Base-by-base conservation (phyloP, 2,329 filamentous ascomycete species). In the Claviceps pazoutovae region DNA sequence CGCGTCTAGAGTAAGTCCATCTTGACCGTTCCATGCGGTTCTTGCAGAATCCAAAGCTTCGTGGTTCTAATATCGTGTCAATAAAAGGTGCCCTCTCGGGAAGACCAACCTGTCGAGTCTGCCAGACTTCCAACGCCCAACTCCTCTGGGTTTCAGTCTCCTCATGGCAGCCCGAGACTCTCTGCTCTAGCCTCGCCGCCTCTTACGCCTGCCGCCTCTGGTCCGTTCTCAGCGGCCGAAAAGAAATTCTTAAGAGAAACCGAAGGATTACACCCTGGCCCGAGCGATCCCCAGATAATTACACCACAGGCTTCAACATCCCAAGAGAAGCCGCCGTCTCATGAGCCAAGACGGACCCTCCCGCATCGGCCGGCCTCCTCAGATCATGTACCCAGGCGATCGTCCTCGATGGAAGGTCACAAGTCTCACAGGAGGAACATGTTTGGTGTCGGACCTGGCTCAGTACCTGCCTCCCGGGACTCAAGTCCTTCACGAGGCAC, bases 121-220 rank as follows among this genome's bases (percentile, higher is more conserved):
- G 84, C 80, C 61, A 76, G 80, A 54, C 74, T 82, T 53, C 74
- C 79, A 42, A 84, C 82, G 51, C 83, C 81, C 49, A 80, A 69
- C 56, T 82, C 84, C 56, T 82, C 82, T 50, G 73, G 73, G 53
- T 78, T 75, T 58, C 75, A 78, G 55, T 89, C 84, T 53, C 82
- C 84, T 34, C 76, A 75, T 63, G 72, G 80, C 42, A 86, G 83
- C 56, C 84, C 86, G 54, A 76, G 78, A 55, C 71, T 78, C 45
- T 80, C 83, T 54, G 79, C 84, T 53, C 79, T 94, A 70, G 86
- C 91, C 59, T 95, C 90, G 11, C 91, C 91, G 57, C 89, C 89
- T 43, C 76, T 97, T 50, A 96, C 90, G 13, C 91, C 91, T 17
- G 83, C 88, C 51, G 89, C 83, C 49, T 91, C 88, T 44, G 70